A percentile compares a stretch with the other conserved stretches of the same genome.
phyloP scores from a whole-genome alignment of 257 asterid genomes.

The Perilla frutescens region DNA sequence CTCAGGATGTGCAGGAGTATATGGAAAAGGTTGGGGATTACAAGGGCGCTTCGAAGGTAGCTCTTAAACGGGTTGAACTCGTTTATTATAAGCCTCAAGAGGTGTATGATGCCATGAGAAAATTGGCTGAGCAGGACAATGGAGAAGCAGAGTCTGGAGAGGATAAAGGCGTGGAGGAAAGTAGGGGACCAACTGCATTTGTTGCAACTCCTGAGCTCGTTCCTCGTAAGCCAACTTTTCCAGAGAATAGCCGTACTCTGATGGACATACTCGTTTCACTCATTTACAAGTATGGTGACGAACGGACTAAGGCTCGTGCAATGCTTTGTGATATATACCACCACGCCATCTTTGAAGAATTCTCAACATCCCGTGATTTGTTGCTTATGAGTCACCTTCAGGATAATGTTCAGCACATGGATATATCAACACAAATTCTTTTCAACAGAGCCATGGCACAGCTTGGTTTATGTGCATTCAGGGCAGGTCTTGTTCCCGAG shows the following conservation, averaged over 20 bases:
- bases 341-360: conserved; percentile 85
- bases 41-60: conserved; percentile 94
- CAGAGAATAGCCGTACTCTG: conserved; percentile 80
- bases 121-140: conserved; percentile 69
- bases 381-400: conserved; percentile 97
- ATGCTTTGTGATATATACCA: conserved; percentile 98
- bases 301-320: conserved; percentile 95
- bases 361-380: conserved; percentile 81
- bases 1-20: conserved; percentile 90
- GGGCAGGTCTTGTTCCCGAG: conserved; percentile 80
- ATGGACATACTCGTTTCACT: conserved; percentile 85
- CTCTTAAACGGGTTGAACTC: conserved; percentile 91
- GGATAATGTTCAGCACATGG: conserved; percentile 95
- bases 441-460: conserved; percentile 97
- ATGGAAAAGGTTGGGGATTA: conserved; percentile 63
- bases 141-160: conserved; percentile 62
- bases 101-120: conserved; percentile 95
- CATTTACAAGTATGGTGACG: conserved; percentile 86
- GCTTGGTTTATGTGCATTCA: conserved; percentile 90
- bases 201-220: conserved; percentile 82
- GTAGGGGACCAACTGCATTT: conserved; percentile 67
- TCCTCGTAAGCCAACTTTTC: conserved; percentile 82
- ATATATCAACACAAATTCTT: conserved; percentile 88
- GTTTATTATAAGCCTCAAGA: conserved; percentile 93
- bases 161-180: conserved; percentile 66